Conservation (phyloP, 1,284 basidiomycete genomes). For the Trametes versicolor region DNA sequence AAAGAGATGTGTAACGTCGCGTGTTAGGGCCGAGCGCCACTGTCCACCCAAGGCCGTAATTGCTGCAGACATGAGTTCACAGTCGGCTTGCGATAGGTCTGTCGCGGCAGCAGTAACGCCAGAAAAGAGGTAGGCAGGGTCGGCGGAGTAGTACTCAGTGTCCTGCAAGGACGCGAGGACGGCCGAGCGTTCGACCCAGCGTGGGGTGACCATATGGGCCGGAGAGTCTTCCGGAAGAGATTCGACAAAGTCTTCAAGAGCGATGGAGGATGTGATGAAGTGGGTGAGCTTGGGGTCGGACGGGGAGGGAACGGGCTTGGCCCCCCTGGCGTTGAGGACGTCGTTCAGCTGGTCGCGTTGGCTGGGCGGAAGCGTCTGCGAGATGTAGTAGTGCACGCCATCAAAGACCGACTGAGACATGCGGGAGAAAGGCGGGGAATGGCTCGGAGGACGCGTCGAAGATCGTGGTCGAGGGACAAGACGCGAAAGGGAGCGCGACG, state of each 20-base stretch:
- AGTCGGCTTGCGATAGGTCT: conserved; percentile 71
- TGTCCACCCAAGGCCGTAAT: conserved; percentile 85
- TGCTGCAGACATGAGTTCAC: conserved; percentile 77
- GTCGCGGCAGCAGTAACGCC: conserved; percentile 78
- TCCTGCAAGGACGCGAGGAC: conserved; percentile 65
- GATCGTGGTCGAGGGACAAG: neutral
- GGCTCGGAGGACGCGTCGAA: neutral
- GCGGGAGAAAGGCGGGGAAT: neutral
- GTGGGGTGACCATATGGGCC: conserved; percentile 39
- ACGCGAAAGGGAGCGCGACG: neutral
- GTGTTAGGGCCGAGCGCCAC: conserved; percentile 78
- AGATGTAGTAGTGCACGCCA: conserved; percentile 40
- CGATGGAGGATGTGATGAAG: conserved; percentile 38
- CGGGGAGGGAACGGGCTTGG: conserved; percentile 27
- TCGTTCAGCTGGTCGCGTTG: conserved; percentile 34
- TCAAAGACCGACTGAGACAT: conserved; percentile 33
- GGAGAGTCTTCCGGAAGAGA: conserved; percentile 32
- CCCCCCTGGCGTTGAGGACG: conserved; percentile 39
- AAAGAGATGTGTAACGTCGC: conserved; percentile 89
- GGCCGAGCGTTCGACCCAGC: conserved; percentile 76
- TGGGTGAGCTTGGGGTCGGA: conserved; percentile 40
- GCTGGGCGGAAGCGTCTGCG: conserved; percentile 33
- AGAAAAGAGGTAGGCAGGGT: conserved; percentile 84
- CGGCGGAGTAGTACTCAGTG: conserved; percentile 74
- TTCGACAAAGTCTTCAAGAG: conserved; percentile 40